Percentiles rank a stretch among this genome's conserved stretches.
These are phyloP conservation scores for Tulasnella sp. DNA, from an alignment of 768 basidiomycete species.

Conservation along the genomic window DNA sequence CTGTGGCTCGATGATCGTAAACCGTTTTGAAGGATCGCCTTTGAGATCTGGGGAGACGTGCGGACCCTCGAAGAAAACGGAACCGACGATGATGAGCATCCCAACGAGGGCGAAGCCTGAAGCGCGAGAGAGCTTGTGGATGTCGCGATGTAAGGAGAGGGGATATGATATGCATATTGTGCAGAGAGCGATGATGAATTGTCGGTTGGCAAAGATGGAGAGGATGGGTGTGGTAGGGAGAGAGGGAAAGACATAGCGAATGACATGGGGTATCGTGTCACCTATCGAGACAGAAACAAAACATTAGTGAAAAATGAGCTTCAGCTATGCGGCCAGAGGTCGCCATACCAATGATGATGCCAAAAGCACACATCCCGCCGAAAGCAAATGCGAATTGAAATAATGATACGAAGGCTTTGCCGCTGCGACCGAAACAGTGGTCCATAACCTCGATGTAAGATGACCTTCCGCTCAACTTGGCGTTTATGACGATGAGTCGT, in stretches of 20 bases:
- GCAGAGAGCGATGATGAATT: slow-evolving; percentile 81
- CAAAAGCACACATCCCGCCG: slow-evolving; percentile 98
- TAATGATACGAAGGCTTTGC: slow-evolving; percentile 89
- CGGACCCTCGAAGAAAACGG: slow-evolving; percentile 75
- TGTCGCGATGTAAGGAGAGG: slow-evolving; percentile 90
- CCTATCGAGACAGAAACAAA: slow-evolving; percentile 37
- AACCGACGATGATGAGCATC: slow-evolving; percentile 86
- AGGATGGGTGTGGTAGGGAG: slow-evolving; percentile 56
- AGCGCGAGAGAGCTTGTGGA: slow-evolving; percentile 90
- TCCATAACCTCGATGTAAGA: slow-evolving; percentile 94
- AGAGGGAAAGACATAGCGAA: slow-evolving; percentile 73
- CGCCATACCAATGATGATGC: slow-evolving; percentile 70
- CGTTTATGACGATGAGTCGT: slow-evolving; percentile 87
- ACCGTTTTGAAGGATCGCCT: slow-evolving; percentile 64
- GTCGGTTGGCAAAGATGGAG: slow-evolving; percentile 68
- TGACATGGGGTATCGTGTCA: slow-evolving; percentile 92
- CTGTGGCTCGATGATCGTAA: slow-evolving; percentile 66
- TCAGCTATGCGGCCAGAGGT: background rate
- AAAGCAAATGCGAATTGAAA: slow-evolving; percentile 98
- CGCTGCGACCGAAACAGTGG: slow-evolving; percentile 80
- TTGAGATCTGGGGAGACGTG: slow-evolving; percentile 61
- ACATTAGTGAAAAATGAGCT: background rate
- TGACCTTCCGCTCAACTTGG: slow-evolving; percentile 84
- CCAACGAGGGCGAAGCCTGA: slow-evolving; percentile 83
- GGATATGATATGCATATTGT: slow-evolving; percentile 88